phyloP scores from a whole-genome alignment of 140 eudicot genomes.

The Anethum foeniculum region DNA sequence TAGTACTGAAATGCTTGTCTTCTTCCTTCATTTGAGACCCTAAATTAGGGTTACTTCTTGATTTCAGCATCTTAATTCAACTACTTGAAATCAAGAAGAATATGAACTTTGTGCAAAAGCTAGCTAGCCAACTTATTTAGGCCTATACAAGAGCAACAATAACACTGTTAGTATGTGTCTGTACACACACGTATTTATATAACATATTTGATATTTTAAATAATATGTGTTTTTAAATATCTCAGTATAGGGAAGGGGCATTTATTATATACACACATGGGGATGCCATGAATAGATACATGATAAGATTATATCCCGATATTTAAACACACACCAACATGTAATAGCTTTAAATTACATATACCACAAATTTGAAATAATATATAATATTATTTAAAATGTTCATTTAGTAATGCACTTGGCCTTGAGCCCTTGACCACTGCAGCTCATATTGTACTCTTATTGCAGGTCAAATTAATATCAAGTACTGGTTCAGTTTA shows the following conservation, averaged over 20 bases:
- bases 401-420: background rate
- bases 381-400: too few relatives aligned
- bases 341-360: background rate
- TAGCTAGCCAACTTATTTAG: background rate
- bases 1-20: slow-evolving; percentile 43
- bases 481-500: background rate
- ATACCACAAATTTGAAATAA: background rate
- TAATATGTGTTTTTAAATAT: too few relatives aligned
- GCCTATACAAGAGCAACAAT: background rate
- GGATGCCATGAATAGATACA: background rate
- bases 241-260: background rate
- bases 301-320: background rate
- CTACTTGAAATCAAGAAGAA: background rate
- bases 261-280: background rate
- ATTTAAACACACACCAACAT: background rate
- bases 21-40: slow-evolving; percentile 39
- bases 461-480: background rate
- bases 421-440: background rate
- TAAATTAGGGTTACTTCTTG: background rate
- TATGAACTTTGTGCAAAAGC: background rate
- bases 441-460: background rate
- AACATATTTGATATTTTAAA: background rate
- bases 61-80: background rate
- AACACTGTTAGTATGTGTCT: background rate
- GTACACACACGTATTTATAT: background rate